Evolutionary conservation across 2,329 filamentous ascomycete species (phyloP).

Genomic region (Trichoderma guizhouense): DNA sequence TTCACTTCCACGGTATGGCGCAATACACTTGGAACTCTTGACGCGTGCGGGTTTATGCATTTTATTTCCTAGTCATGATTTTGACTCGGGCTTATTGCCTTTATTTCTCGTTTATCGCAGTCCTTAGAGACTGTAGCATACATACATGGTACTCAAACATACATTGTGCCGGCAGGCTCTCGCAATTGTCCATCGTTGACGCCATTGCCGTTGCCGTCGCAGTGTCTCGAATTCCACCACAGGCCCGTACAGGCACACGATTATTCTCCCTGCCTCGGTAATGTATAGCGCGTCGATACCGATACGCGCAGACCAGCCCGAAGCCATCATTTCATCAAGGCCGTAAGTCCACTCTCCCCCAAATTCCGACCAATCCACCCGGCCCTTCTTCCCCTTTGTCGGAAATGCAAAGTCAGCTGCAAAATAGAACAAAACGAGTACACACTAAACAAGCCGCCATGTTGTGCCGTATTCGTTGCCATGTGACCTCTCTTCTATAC

Average conservation of each 20-base stretch:
- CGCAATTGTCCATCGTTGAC: background rate
- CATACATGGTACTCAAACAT: slow-evolving; percentile 10
- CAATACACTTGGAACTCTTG: background rate
- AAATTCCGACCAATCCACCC: background rate
- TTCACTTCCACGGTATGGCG: background rate
- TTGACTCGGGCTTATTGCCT: background rate
- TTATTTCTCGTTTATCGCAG: slow-evolving; percentile 4
- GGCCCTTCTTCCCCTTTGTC: background rate
- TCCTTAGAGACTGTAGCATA: background rate
- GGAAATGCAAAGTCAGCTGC: slow-evolving; percentile 6
- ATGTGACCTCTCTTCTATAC: slow-evolving; percentile 23
- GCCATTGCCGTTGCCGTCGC: background rate
- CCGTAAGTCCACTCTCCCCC: background rate
- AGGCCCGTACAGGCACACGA: background rate
- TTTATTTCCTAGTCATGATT: background rate
- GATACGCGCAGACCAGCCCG: background rate
- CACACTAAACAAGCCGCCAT: slow-evolving; percentile 17
- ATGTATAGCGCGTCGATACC: background rate
- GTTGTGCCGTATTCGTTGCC: slow-evolving; percentile 19
- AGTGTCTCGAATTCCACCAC: slow-evolving; percentile 7
- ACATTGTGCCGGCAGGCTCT: background rate
- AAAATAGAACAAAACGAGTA: background rate
- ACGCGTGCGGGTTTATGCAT: background rate
- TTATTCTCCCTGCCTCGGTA: slow-evolving; percentile 1
- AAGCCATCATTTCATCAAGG: background rate